phyloP scores from a whole-genome alignment of 495 filamentous ascomycete genomes.

The Aspergillus egyptiacus region DNA sequence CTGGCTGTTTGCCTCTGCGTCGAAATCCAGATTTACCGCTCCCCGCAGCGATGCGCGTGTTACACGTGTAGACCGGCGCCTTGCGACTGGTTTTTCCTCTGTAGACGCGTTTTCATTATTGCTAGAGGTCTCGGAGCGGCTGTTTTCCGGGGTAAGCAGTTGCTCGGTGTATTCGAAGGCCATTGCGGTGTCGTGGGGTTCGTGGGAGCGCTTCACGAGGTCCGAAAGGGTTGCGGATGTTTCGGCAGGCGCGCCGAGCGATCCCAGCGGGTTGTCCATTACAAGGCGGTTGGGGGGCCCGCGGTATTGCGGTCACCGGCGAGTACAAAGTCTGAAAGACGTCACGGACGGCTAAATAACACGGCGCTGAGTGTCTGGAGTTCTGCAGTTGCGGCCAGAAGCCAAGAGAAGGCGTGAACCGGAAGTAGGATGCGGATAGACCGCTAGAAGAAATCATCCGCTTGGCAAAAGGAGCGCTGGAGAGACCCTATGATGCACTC shows the following conservation, averaged over 20 bases:
- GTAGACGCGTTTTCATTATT: constrained; percentile 42
- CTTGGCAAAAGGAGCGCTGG: constrained; percentile 13
- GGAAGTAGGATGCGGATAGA: constrained; percentile 10
- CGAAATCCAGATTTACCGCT: constrained; percentile 24
- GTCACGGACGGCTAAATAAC: neutral
- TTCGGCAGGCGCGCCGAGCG: constrained; percentile 27
- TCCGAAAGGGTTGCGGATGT: constrained; percentile 32
- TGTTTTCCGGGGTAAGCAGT: constrained; percentile 43
- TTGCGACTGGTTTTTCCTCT: constrained; percentile 35
- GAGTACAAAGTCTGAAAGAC: neutral
- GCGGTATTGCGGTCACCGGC: constrained; percentile 1
- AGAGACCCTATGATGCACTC: constrained; percentile 2
- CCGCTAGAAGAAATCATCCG: constrained; percentile 8
- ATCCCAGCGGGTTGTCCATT: constrained; percentile 17
- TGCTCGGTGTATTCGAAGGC: constrained; percentile 40
- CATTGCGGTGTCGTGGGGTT: constrained; percentile 32
- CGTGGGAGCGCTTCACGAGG: constrained; percentile 26
- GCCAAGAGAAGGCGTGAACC: constrained; percentile 1
- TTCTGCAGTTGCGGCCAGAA: neutral
- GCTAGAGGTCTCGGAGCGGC: constrained; percentile 47
- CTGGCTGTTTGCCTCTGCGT: constrained; percentile 11
- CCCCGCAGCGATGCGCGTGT: constrained; percentile 38
- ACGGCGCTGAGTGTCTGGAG: neutral
- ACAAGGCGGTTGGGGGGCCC: neutral
- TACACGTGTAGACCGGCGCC: constrained; percentile 39